Evolutionary conservation across 257 asterid genomes (phyloP), one percentile per base, ranked within the genome.

Genomic region (Solanum pinnatisectum): DNA sequence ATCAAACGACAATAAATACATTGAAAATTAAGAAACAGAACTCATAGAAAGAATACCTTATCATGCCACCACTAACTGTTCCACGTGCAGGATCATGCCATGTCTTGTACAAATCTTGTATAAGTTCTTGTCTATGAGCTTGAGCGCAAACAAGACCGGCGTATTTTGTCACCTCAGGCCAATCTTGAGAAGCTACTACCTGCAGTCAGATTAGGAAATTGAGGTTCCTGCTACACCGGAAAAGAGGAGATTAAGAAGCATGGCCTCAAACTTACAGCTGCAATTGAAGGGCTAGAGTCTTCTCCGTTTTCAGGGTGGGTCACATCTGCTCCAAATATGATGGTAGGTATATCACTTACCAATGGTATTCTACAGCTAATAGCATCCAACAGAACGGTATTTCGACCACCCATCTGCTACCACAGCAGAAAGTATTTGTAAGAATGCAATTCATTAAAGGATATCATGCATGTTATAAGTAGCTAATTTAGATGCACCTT

Each of bases 131-230:
- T 86, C 99, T 91, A 86, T 98, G 99, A 91, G 99, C 98, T 94
- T 98, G 99, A 23, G 99, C 99, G 73, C 99, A 98, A 78, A 98
- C 99, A 87, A 96, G 90, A 23, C 99, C 99, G 0, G 99, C 99
- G 49, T 98, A 98, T 90, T 98, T 96, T 11, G 99, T 98, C 87
- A 98, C 98, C 92, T 98, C 99, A 3, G 99, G 99, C 99, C 99
- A 98, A 91, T 98, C 99, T 91, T 98, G 99, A 85, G 99, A 98
- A n/a, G 99, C 99, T 67, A 98, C 99, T 18, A 98, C 99, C 99
- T 97, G 79, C 32, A 91, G 87, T 74, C n/a, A 46, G n/a, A 35
- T 20, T 30, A 33, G 52, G 73, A 52, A 35, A 67, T 39, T 76
- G 33, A 89, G 91, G 87, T 84, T 88, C 8, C 18, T 18, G 5